phyloP scores from a whole-genome alignment of 331 rosid genomes.

The Phaseolus coccineus region DNA sequence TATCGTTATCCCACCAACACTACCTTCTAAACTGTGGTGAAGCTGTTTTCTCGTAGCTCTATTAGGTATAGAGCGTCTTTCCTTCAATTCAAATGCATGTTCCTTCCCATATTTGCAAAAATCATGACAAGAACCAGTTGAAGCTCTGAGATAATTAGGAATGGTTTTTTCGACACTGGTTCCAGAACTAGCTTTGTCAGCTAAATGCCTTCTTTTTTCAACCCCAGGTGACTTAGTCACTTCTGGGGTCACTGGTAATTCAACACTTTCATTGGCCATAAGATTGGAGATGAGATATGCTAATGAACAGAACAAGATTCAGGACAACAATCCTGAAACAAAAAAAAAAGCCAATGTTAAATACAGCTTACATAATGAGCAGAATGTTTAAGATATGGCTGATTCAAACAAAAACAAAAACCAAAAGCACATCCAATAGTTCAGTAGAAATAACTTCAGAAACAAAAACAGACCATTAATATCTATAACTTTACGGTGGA shows the following conservation, averaged over 20 bases:
- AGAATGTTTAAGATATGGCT: not conserved
- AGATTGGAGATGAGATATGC: constrained; percentile 34
- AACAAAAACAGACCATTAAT: constrained; percentile 9
- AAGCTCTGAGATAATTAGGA: constrained; percentile 84
- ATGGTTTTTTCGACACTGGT: constrained; percentile 42
- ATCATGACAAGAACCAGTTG: constrained; percentile 94
- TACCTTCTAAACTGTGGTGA: constrained; percentile 40
- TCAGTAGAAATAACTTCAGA: not conserved
- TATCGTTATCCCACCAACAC: constrained; percentile 44
- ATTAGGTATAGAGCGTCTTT: constrained; percentile 48
- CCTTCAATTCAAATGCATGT: constrained; percentile 52
- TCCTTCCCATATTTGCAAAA: constrained; percentile 76
- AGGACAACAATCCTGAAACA: constrained; percentile 57
- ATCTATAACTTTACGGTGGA: constrained; percentile 29
- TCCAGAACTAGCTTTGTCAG: constrained; percentile 53
- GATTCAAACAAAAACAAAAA: not conserved
- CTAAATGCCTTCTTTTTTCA: constrained; percentile 62
- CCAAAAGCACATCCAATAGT: not conserved
- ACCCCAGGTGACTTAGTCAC: constrained; percentile 40
- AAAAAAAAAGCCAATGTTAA: constrained; percentile 35
- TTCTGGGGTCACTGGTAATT: constrained; percentile 44
- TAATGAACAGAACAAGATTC: constrained; percentile 25
- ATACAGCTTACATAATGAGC: constrained; percentile 1
- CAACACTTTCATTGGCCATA: constrained; percentile 66
- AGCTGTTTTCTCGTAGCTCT: constrained; percentile 49